Percentiles rank a stretch among this genome's conserved stretches.
phyloP scores from a whole-genome alignment of 2,329 filamentous ascomycete genomes.

The Penicillium sp. region DNA sequence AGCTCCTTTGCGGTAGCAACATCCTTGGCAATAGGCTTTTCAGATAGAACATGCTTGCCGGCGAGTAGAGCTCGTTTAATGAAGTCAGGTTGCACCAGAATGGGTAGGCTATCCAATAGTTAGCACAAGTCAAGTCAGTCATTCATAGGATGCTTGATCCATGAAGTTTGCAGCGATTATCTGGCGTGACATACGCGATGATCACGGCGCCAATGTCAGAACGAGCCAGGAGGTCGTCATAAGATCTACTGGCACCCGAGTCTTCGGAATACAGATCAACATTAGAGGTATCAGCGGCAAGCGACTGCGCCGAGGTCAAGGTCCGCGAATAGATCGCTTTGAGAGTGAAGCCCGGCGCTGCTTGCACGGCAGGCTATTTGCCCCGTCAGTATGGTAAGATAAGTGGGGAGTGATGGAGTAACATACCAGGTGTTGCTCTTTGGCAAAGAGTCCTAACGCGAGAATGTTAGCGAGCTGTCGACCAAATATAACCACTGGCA shows the following conservation, averaged over 20 bases:
- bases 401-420: neutral
- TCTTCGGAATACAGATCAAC: constrained; percentile 63
- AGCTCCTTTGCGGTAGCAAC: constrained; percentile 55
- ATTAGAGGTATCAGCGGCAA: constrained; percentile 36
- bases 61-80: constrained; percentile 54
- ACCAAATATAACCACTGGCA: neutral
- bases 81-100: constrained; percentile 56
- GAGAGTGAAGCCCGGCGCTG: constrained; percentile 49
- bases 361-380: constrained; percentile 55
- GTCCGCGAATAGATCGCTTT: constrained; percentile 65
- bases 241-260: constrained; percentile 48
- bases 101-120: constrained; percentile 50
- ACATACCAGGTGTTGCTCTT: constrained; percentile 58
- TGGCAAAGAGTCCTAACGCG: constrained; percentile 57
- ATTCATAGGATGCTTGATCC: neutral
- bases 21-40: constrained; percentile 63
- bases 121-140: neutral
- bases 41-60: constrained; percentile 61
- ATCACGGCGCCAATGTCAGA: constrained; percentile 56
- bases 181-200: constrained; percentile 47
- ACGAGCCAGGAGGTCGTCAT: constrained; percentile 52
- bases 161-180: neutral
- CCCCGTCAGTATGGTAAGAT: constrained; percentile 4
- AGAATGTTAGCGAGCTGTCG: constrained; percentile 4
- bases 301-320: constrained; percentile 55